A percentile compares a stretch with the other conserved stretches of the same genome.
Evolutionary conservation across 164 flowering plant species (phyloP).

Genomic region (Houttuynia cordata): DNA sequence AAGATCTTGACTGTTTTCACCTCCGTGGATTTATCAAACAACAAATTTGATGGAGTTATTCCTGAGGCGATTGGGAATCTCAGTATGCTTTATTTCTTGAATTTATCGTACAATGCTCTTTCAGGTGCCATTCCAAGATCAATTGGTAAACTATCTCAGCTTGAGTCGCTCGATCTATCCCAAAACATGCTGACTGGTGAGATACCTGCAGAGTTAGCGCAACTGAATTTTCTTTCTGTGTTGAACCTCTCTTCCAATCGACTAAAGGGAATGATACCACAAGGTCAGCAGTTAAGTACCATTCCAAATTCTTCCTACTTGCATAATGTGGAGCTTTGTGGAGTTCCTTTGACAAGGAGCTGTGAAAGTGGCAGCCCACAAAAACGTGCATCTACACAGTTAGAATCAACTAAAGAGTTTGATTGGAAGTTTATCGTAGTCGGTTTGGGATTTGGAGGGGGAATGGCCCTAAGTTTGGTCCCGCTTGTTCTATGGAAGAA

Average conservation of each 20-base stretch:
- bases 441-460: conserved; percentile 3
- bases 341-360: conserved; percentile 3
- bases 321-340: conserved; percentile 10
- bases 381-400: no score
- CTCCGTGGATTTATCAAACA: conserved; percentile 7
- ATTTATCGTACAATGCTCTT: conserved; percentile 5
- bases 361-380: background rate
- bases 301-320: conserved; percentile 1
- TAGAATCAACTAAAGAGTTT: background rate
- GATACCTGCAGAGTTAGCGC: conserved; percentile 8
- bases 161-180: conserved; percentile 12
- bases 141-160: background rate
- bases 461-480: background rate
- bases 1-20: conserved; percentile 4
- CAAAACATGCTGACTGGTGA: conserved; percentile 3
- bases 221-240: conserved; percentile 6
- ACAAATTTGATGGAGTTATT: conserved; percentile 3
- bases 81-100: background rate
- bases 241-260: conserved; percentile 10
- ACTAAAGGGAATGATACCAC: conserved; percentile 11
- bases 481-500: background rate
- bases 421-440: background rate
- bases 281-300: conserved; percentile 7
- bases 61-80: conserved; percentile 3
- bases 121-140: conserved; percentile 5